A percentile compares a stretch with the other conserved stretches of the same genome.
phyloP scores from a whole-genome alignment of 768 basidiomycete species.

The Dentipellis sp. region DNA sequence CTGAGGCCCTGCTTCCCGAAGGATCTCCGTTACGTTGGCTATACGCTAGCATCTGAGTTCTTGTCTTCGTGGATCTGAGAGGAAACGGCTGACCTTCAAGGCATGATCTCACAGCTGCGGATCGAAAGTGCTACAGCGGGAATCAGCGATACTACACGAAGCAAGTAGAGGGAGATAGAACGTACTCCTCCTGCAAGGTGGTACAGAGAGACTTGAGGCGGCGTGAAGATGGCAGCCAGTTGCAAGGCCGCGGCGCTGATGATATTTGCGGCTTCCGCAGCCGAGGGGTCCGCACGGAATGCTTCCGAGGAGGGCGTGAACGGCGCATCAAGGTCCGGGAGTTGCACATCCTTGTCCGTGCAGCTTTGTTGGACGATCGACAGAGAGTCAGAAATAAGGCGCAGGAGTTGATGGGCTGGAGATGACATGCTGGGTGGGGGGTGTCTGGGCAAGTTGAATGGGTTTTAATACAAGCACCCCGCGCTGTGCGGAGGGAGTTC shows the following conservation, averaged over 20 bases:
- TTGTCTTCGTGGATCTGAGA: not conserved
- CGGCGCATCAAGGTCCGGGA: slow-evolving; percentile 1
- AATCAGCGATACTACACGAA: not conserved
- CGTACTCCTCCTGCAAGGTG: not conserved
- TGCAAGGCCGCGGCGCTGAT: not conserved
- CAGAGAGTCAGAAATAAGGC: no score
- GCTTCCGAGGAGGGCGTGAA: not conserved
- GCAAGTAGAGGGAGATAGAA: not conserved
- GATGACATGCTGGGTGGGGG: no score
- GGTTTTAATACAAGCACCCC: no score
- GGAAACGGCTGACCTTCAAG: not conserved
- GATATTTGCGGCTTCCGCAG: not conserved
- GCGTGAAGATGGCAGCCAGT: not conserved
- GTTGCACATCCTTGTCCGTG: not conserved
- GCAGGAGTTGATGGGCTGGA: no score
- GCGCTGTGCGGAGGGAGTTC: no score
- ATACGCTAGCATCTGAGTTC: no score
- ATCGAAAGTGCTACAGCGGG: not conserved
- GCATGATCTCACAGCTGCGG: not conserved
- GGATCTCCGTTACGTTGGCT: not conserved
- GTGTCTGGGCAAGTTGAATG: no score
- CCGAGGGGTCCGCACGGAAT: not conserved
- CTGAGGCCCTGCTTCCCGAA: not conserved
- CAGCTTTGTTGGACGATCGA: no score
- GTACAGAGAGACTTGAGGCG: not conserved